Evolutionary conservation across 805 yeast genomes (phyloP), one percentile per base, ranked within the genome.

Genomic region (Cyberlindnera mycetangii): DNA sequence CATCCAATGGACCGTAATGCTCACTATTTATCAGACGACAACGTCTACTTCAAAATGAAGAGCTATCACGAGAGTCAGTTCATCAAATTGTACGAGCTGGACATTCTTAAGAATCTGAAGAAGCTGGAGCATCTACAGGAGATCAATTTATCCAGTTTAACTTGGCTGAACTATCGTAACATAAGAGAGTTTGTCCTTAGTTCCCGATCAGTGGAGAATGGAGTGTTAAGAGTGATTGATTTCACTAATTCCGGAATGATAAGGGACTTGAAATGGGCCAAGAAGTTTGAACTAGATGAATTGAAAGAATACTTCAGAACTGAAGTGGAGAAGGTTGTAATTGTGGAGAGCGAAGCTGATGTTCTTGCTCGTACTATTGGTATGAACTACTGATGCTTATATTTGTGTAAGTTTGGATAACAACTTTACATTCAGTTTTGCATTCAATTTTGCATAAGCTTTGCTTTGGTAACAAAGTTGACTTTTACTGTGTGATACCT

Each of bases 161-260:
- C 72, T 42, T 78, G 78, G 81, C 58, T 72, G 31, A 71, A 64
- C 54, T 73, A 66, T 53, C 69, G 52, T 43, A 42, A 65, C 41
- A 60, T 70, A 52, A 57, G 62, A 57, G 44, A 61, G 42, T 70
- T 62, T 15, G 37, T 48, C 10, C 37, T 44, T 7, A 45, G 55
- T 10, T 37, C 65, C 7, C 45, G 48, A 5, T 48, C 64, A 3
- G 39, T 55, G 14, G 34, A 53, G 5, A 47, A 40, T 18, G 45
- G 45, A 3, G 24, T 9, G 1, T 41, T 58, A n/a, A 8, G 39
- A 15, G 24, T 44, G 18, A 46, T 77, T 10, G 73, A 77, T 51
- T 65, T 77, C 34, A 55, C 67, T 3, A 67, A 73, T 44, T 69
- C 78, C 1, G 83, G 83, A 0, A 74, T 76, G 79, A 61, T 63